Evolutionary conservation across 768 basidiomycete species (phyloP), one percentile per base, ranked within the genome.

Genomic region (Tephrocybe rancida): DNA sequence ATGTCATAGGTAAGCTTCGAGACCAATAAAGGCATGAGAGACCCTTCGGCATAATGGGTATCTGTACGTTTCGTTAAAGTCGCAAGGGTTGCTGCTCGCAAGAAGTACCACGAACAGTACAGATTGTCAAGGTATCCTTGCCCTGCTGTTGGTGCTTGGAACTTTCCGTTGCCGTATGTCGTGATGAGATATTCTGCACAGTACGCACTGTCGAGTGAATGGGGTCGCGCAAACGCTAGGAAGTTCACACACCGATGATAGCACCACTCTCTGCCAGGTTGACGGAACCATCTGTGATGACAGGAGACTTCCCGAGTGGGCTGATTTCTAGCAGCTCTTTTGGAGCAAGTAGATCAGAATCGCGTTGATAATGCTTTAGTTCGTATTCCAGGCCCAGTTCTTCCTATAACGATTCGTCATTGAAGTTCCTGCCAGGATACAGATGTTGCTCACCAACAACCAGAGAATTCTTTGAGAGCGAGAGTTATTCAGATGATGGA

Each of bases 381-480:
- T 70, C 67, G 55, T 77, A 77, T 4, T 70, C 66, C 1, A 77
- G 52, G 44, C 66, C 66, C 5, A 81, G 69, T 55, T 81, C 80
- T 61, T 81, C 77, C 58, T 60, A 30, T 25, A 25, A 18, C n/a
- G 27, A 2, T 22, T n/a, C n/a, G n/a, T n/a, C n/a, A n/a, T n/a
- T n/a, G n/a, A n/a, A n/a, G n/a, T n/a, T n/a, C n/a, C n/a, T n/a
- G n/a, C n/a, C n/a, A n/a, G n/a, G n/a, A n/a, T n/a, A n/a, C n/a
- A n/a, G n/a, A n/a, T 32, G 9, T 18, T 8, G 29, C 29, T 30
- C 13, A 13, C 72, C 32, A 73, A 62, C 25, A 81, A 65, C 79
- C 78, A 82, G 11, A 81, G 64, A 45, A 82, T 66, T n/a, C 78
- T 69, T 54, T 78, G 77, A 3, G 79, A 77, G 18, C 78, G 73